Base-by-base conservation (phyloP, 176 grass and related monocot species). In the Aegilops bicornis region DNA sequence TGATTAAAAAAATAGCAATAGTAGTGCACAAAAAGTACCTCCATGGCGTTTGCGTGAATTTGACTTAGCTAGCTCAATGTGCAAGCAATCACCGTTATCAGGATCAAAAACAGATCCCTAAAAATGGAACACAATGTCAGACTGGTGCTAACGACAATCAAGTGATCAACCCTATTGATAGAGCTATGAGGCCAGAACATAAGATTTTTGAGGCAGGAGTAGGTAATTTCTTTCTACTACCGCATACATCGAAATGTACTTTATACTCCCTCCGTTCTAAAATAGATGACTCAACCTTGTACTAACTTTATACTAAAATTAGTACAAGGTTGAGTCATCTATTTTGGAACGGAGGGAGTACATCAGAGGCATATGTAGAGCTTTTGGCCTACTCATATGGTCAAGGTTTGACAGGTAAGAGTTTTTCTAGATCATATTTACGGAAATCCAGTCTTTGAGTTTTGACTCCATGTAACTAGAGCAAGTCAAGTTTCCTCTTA, bases 1-100 rank as follows among this genome's bases (percentile, higher is more conserved):
- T 3, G 16, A 81, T 80, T 70, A 67, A 62, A 8, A 75, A 76
- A 61, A 35, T 54, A 37, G 64, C 16, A 31, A 65, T 40, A 69
- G 20, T 40, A 69, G 20, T 15, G 15, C 60, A 48, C 24, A 87
- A 69, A 68, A 30, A 31, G 72, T 37, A 96, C 97, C 97, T 84
- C 82, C 88, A 47, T 89, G 82, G 40, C 87, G 92, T 78, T 85
- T 99, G 69, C 94, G 94, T 56, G 97, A 99, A 90, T 89, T 99
- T 32, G 97, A 99, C 84, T 93, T 96, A 43, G 97, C 97, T 82
- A 99, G 59, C 85, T 99, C 97, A 35, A 99, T 93, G 87, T 94
- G 94, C 62, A 99, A 88, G 73, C 89, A 89, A 67, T 90, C 82
- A 50, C 94, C 89, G 48, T 83, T 96, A 68, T 99, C 92, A 0